A percentile compares a stretch with the other conserved stretches of the same genome.
Conservation (phyloP, 2,329 filamentous ascomycete genomes). For the Trichoderma atrobrunneum region DNA sequence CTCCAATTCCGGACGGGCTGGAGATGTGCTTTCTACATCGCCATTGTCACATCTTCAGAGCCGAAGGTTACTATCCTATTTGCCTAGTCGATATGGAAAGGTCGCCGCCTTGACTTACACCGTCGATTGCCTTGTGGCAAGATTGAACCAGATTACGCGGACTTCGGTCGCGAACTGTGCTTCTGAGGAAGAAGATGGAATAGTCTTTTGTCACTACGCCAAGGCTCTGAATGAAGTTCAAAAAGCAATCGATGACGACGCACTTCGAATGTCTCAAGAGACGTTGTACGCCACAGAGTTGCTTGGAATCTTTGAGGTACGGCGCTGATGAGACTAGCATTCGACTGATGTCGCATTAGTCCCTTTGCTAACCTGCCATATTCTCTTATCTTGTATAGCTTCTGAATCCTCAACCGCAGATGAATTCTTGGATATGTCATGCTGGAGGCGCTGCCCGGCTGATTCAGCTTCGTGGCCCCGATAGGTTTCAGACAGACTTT, state of each 20-base stretch:
- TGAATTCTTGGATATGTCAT: not conserved
- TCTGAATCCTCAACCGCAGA: not conserved
- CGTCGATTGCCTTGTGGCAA: conserved; percentile 3
- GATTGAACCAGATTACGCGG: not conserved
- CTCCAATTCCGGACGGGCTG: not conserved
- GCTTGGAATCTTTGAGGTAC: not conserved
- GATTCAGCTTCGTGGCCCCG: conserved; percentile 2
- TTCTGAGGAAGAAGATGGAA: not conserved
- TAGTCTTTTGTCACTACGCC: not conserved
- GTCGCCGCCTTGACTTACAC: not conserved
- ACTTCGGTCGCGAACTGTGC: not conserved
- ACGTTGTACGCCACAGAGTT: not conserved
- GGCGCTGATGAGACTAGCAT: not conserved
- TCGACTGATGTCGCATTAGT: too few species aligned
- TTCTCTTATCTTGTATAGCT: not conserved
- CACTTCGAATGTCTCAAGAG: not conserved
- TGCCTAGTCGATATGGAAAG: not conserved
- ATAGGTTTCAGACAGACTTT: not conserved
- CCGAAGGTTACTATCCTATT: not conserved
- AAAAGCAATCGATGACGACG: not conserved
- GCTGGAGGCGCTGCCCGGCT: not conserved
- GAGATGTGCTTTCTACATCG: not conserved
- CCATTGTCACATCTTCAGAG: not conserved
- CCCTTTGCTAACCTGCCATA: not conserved
- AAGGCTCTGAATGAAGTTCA: not conserved